Conservation (phyloP, 2,329 filamentous ascomycete species). For the Penicillium sp. region DNA sequence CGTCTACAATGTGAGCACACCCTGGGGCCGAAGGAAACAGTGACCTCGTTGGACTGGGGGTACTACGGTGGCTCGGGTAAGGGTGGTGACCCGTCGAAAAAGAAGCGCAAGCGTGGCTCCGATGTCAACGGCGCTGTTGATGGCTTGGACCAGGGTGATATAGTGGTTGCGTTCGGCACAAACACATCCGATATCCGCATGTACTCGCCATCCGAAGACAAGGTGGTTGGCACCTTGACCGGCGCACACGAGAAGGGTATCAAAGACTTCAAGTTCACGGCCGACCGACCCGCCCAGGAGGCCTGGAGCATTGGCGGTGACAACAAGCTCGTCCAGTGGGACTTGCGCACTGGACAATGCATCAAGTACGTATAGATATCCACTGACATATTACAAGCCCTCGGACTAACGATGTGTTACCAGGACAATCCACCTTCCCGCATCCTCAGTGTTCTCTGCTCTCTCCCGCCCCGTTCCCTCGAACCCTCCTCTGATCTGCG, state of each 20-base stretch:
- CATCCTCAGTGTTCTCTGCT: conserved; percentile 38
- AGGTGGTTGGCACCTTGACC: conserved; percentile 44
- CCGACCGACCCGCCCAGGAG: conserved; percentile 37
- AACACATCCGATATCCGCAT: conserved; percentile 49
- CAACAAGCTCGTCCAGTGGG: conserved; percentile 52
- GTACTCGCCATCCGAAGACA: conserved; percentile 49
- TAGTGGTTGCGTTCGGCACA: conserved; percentile 50
- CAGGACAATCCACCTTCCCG: conserved; percentile 45
- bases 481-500: conserved; percentile 47
- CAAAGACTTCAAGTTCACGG: conserved; percentile 51
- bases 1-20: conserved; percentile 51
- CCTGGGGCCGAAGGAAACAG: conserved; percentile 44
- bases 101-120: conserved; percentile 50
- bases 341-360: conserved; percentile 44
- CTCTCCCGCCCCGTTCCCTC: conserved; percentile 43
- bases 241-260: conserved; percentile 49
- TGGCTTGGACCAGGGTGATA: conserved; percentile 38
- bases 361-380: conserved; percentile 38
- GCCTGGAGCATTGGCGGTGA: conserved; percentile 55
- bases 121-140: conserved; percentile 39
- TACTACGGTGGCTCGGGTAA: conserved; percentile 38
- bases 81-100: conserved; percentile 44
- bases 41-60: conserved; percentile 53
- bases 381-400: conserved; percentile 5
- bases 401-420: conserved; percentile 15